These are phyloP conservation scores for Hypoxylon fuscum DNA, from an alignment of 495 filamentous ascomycete genomes.

Conservation along the genomic window DNA sequence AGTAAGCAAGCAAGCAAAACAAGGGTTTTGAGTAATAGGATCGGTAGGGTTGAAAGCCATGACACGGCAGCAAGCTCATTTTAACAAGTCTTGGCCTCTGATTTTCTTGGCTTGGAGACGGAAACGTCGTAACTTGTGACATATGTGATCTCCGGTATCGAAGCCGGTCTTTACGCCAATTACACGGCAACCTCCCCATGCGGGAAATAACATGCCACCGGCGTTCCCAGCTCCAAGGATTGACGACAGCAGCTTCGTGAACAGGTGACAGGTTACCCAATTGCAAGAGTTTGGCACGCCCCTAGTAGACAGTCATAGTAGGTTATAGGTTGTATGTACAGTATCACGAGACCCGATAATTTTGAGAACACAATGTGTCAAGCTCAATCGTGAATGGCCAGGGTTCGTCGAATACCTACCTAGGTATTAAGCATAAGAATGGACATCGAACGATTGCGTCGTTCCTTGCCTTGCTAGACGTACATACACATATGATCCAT, in stretches of 20 bases:
- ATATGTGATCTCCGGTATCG: too few species aligned
- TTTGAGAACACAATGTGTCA: neutral
- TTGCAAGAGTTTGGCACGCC: neutral
- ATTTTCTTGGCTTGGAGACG: conserved; percentile 4
- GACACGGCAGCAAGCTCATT: conserved; percentile 34
- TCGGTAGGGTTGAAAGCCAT: conserved; percentile 9
- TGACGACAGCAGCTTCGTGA: conserved; percentile 6
- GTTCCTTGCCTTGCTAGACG: neutral
- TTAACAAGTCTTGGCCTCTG: conserved; percentile 20
- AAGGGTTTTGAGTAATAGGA: conserved; percentile 22
- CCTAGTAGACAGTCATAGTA: too few species aligned
- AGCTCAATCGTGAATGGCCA: conserved; percentile 1
- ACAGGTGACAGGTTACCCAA: conserved; percentile 6
- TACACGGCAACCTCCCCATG: conserved; percentile 20
- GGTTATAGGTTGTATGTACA: conserved; percentile 1
- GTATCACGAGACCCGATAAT: conserved; percentile 18
- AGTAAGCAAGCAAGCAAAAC: conserved; percentile 8
- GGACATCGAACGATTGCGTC: conserved; percentile 13
- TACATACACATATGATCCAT: conserved; percentile 10
- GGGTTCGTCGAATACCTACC: neutral
- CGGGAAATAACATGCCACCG: conserved; percentile 30
- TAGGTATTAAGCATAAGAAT: conserved; percentile 3
- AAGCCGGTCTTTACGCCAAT: too few species aligned
- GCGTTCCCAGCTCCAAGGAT: conserved; percentile 20
- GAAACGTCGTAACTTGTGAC: too few species aligned